A percentile compares a stretch with the other conserved stretches of the same genome.
Evolutionary conservation across 2,329 filamentous ascomycete genomes (phyloP).

Genomic region (Blumeria hordei): DNA sequence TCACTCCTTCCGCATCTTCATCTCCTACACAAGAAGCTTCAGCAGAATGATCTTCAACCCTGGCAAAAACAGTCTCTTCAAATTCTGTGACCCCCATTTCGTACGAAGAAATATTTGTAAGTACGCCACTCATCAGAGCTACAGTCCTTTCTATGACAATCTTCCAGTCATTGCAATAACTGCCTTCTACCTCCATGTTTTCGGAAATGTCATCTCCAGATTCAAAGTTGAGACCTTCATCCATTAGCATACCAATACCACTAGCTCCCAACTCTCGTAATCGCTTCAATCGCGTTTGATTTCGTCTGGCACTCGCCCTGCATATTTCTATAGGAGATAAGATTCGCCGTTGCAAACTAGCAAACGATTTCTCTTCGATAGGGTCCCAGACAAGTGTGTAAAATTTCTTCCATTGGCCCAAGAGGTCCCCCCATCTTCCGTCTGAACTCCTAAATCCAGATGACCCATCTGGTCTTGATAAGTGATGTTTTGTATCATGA

Average conservation of each 20-base stretch:
- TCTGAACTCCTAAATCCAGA: constrained; percentile 10
- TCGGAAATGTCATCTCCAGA: constrained; percentile 30
- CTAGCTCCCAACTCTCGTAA: constrained; percentile 64
- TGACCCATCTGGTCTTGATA: constrained; percentile 11
- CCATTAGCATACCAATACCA: constrained; percentile 65
- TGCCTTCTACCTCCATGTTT: constrained; percentile 20
- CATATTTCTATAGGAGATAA: constrained; percentile 57
- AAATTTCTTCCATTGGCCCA: constrained; percentile 40
- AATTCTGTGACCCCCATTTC: constrained; percentile 38
- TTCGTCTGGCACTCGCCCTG: constrained; percentile 49
- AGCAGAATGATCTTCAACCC: constrained; percentile 31
- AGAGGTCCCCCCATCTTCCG: constrained; percentile 16
- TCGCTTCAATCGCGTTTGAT: constrained; percentile 45
- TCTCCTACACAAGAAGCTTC: constrained; percentile 28
- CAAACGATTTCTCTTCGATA: constrained; percentile 46
- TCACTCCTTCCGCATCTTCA: constrained; percentile 12
- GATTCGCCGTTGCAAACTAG: constrained; percentile 44
- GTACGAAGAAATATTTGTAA: constrained; percentile 42
- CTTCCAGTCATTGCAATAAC: constrained; percentile 34
- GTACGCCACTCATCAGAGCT: constrained; percentile 63
- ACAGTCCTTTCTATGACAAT: constrained; percentile 58
- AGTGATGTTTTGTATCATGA: constrained; percentile 20
- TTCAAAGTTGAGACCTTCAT: constrained; percentile 54
- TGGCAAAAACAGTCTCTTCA: constrained; percentile 39
- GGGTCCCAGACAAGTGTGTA: constrained; percentile 60